These are phyloP conservation scores for Globisporangium apiculatum DNA, from an alignment of 352 stramenopile species.

Conservation along the genomic window DNA sequence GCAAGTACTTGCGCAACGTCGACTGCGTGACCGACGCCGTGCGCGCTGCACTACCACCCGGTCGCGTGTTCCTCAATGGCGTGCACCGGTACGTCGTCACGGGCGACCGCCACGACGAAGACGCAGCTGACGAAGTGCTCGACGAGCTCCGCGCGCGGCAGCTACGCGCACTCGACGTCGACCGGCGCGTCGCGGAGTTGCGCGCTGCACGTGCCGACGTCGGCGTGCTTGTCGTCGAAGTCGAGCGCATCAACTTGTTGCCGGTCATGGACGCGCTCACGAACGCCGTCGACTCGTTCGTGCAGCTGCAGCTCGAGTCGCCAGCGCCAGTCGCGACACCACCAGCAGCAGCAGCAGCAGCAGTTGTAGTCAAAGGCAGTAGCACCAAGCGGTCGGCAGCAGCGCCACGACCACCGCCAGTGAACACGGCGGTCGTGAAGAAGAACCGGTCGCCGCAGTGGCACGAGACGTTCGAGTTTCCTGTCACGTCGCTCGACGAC, in stretches of 20 bases:
- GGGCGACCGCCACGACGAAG: constrained; percentile 58
- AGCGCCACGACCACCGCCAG: neutral
- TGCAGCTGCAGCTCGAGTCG: constrained; percentile 34
- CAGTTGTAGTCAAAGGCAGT: too few relatives aligned
- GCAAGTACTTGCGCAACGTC: constrained; percentile 57
- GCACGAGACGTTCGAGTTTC: constrained; percentile 54
- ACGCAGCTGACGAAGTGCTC: constrained; percentile 61
- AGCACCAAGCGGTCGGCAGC: too few relatives aligned
- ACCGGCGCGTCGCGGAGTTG: constrained; percentile 34
- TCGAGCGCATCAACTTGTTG: constrained; percentile 60
- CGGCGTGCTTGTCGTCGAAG: constrained; percentile 41
- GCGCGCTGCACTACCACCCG: constrained; percentile 24
- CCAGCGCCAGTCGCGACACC: constrained; percentile 7
- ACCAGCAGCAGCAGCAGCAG: neutral
- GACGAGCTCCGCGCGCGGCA: constrained; percentile 46
- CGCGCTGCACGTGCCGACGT: constrained; percentile 16
- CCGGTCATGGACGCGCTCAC: constrained; percentile 47
- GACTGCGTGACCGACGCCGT: constrained; percentile 22
- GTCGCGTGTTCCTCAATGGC: constrained; percentile 68
- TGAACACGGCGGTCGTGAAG: constrained; percentile 54
- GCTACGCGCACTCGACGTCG: constrained; percentile 24
- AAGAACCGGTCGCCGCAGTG: constrained; percentile 56
- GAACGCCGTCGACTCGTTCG: constrained; percentile 45
- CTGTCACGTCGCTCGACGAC: constrained; percentile 40
- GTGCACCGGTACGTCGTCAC: constrained; percentile 62